These are phyloP conservation scores for Verbena officinalis DNA, from an alignment of 257 asterid genomes.

Conservation along the genomic window DNA sequence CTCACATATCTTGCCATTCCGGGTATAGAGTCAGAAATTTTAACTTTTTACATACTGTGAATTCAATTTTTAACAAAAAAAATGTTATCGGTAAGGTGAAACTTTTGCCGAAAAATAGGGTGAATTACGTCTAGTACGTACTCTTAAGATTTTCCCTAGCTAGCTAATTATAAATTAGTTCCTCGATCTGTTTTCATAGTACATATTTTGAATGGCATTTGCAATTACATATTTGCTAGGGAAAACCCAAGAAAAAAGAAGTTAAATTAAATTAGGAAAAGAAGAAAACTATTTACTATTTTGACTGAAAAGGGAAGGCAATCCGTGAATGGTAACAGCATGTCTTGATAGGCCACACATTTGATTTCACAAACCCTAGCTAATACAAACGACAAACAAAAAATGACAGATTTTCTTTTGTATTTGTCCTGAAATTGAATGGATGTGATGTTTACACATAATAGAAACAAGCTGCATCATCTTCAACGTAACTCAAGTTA, in stretches of 20 bases:
- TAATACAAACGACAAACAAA: slow-evolving; percentile 10
- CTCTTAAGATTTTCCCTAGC: too few relatives aligned
- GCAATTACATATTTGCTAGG: too few relatives aligned
- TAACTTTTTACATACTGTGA: too few relatives aligned
- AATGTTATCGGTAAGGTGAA: too few relatives aligned
- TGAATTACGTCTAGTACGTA: too few relatives aligned
- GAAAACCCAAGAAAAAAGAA: background rate
- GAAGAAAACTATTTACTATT: background rate
- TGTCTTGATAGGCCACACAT: slow-evolving; percentile 24
- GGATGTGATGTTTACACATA: slow-evolving; percentile 34
- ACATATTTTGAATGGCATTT: too few relatives aligned
- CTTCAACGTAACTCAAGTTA: slow-evolving; percentile 41
- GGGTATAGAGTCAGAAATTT: too few relatives aligned
- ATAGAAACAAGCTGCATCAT: slow-evolving; percentile 39
- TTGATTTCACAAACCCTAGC: slow-evolving; percentile 19
- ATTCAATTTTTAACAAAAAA: too few relatives aligned
- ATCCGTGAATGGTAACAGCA: slow-evolving; percentile 37
- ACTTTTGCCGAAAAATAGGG: too few relatives aligned
- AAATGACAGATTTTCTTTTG: slow-evolving; percentile 15
- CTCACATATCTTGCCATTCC: too few relatives aligned
- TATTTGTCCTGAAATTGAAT: slow-evolving; percentile 22
- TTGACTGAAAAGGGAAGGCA: slow-evolving; percentile 22
- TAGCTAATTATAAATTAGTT: too few relatives aligned
- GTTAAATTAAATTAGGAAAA: background rate
- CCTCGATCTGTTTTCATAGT: too few relatives aligned